These are phyloP conservation scores for Musa troglodytarum DNA, from an alignment of 176 grass and related monocot species.

Conservation along the genomic window DNA sequence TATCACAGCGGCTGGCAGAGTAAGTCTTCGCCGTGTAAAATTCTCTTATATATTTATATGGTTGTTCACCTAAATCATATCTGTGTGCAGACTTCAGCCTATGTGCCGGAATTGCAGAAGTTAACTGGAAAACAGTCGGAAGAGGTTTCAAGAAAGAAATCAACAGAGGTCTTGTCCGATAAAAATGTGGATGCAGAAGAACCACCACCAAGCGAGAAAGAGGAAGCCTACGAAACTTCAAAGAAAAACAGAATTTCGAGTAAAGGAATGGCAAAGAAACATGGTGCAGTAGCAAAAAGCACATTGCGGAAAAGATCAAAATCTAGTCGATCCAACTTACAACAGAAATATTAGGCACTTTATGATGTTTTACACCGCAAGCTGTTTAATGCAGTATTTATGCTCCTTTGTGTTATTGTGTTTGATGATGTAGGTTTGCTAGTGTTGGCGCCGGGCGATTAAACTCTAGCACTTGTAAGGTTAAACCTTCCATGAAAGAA, in stretches of 20 bases:
- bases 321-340: background rate
- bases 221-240: conserved; percentile 8
- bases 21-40: conserved; percentile 25
- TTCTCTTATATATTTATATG: background rate
- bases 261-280: background rate
- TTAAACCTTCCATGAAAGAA: too few species aligned
- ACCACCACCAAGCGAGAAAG: conserved; percentile 7
- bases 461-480: too few species aligned
- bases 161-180: conserved; percentile 15
- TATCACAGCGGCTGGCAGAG: conserved; percentile 83
- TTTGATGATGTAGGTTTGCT: too few species aligned
- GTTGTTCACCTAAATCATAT: conserved; percentile 1
- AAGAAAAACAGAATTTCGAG: conserved; percentile 27
- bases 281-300: conserved; percentile 16
- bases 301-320: conserved; percentile 27
- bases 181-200: conserved; percentile 16
- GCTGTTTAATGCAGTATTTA: too few species aligned
- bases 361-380: too few species aligned
- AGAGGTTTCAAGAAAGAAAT: conserved; percentile 17
- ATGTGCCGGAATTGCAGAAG: conserved; percentile 72
- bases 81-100: conserved; percentile 58
- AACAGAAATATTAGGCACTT: background rate
- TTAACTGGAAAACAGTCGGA: conserved; percentile 33
- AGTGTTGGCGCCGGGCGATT: too few species aligned
- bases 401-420: too few species aligned